Evolutionary conservation across 768 basidiomycete genomes (phyloP), one percentile per base, ranked within the genome.

Genomic region (Baorangia bicolor): DNA sequence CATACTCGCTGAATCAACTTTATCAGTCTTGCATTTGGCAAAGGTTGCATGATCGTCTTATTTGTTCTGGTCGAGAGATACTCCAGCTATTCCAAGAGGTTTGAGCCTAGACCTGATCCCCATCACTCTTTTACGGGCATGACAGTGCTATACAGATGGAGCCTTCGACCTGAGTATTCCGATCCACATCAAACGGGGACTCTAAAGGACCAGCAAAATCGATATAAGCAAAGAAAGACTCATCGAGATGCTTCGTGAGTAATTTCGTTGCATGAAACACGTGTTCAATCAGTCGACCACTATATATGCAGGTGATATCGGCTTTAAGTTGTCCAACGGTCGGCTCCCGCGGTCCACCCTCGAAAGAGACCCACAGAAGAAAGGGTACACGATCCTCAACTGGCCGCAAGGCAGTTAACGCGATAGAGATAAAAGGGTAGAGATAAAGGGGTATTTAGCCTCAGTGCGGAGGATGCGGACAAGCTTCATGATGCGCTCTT

Each of bases 291-390:
- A 7, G 4, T 14, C 2, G 18, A 33, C 4, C 33, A 5, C 14
- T 0, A 14, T 43, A 3, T 3, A 31, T 48, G 1, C 25, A 62
- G 60, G 56, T 3, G 40, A 50, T 3, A 39, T 62, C 1, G 53
- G 56, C 1, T 58, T 62, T 37, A 23, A n/a, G 18, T n/a, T 58
- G 14, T 9, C 50, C 4, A 50, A 50, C 0, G 40, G 48, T 20
- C 56, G 56, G 0, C 56, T 63, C 0, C 62, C 53, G 0, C 59
- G 60, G 62, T 56, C 53, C 2, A 63, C 57, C 4, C 57, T 63
- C 20, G 44, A 59, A n/a, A n/a, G 9, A 4, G 47, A 62, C 10
- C 10, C 58, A 1, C 6, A 6, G 13, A 55, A 40, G 38, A 40
- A 41, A 2, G 56, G 60, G 4, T 63, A 57, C n/a, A 30, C 0